Percentiles rank a stretch among this genome's conserved stretches.
Conservation (phyloP, 2,329 filamentous ascomycete genomes). For the Penicillium sp. region DNA sequence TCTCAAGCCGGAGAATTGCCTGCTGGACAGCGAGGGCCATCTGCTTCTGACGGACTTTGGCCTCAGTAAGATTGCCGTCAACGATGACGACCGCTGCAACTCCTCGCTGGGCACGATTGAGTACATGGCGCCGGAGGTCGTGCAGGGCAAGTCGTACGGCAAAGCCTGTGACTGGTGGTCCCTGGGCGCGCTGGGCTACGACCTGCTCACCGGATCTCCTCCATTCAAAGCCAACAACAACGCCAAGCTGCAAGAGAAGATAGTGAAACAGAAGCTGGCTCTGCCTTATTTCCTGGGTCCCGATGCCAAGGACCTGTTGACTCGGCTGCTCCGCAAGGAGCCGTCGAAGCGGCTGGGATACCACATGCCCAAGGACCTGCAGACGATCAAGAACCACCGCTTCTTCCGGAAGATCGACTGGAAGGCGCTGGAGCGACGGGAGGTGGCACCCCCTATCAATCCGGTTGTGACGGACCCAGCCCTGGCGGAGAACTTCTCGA, state of each 20-base stretch:
- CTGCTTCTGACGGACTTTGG: slow-evolving; percentile 93
- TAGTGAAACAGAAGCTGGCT: slow-evolving; percentile 79
- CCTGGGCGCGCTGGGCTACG: slow-evolving; percentile 81
- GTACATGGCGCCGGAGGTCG: slow-evolving; percentile 97
- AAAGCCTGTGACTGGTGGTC: slow-evolving; percentile 99
- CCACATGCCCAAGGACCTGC: slow-evolving; percentile 79
- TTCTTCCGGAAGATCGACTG: slow-evolving; percentile 98
- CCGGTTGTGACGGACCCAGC: slow-evolving; percentile 93
- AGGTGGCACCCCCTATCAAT: slow-evolving; percentile 79
- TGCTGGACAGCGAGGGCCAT: slow-evolving; percentile 83
- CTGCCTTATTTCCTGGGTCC: slow-evolving; percentile 83
- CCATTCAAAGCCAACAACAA: slow-evolving; percentile 87
- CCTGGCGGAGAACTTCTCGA: slow-evolving; percentile 87
- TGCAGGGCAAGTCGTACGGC: slow-evolving; percentile 79
- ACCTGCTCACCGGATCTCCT: slow-evolving; percentile 82
- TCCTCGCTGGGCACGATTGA: slow-evolving; percentile 91
- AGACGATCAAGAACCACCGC: slow-evolving; percentile 77
- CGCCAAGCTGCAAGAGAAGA: slow-evolving; percentile 91
- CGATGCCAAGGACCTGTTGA: slow-evolving; percentile 90
- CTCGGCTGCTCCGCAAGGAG: slow-evolving; percentile 80
- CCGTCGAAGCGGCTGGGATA: slow-evolving; percentile 80
- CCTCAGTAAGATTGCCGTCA: slow-evolving; percentile 82
- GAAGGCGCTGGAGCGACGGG: slow-evolving; percentile 71
- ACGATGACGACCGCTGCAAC: slow-evolving; percentile 63
- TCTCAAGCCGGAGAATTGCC: slow-evolving; percentile 93